Evolutionary conservation across 1,139 yeast species (phyloP).

Genomic region (Kodamaea sp.): DNA sequence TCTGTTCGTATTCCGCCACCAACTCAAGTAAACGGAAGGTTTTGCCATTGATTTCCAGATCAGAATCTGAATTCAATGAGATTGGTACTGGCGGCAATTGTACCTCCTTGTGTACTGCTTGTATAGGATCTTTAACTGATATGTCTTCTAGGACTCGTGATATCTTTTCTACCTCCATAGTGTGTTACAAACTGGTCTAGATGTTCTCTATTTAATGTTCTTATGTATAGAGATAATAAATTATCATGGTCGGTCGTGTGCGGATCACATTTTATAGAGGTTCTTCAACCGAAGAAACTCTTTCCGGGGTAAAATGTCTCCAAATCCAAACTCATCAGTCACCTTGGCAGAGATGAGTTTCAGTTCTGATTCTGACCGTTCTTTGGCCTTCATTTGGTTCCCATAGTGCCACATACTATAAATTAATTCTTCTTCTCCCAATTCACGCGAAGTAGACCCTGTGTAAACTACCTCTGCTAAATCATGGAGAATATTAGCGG

Average conservation of each 20-base stretch:
- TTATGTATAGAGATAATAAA: no score
- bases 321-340: conserved; percentile 43
- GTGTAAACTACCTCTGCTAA: conserved; percentile 60
- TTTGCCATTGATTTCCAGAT: conserved; percentile 18
- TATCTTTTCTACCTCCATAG: conserved; percentile 12
- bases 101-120: conserved; percentile 3
- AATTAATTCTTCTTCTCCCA: conserved; percentile 71
- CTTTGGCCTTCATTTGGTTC: conserved; percentile 38
- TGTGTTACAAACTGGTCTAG: no score
- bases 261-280: conserved; percentile 40
- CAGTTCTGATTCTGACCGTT: conserved; percentile 38
- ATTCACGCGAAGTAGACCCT: conserved; percentile 21
- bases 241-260: conserved; percentile 1
- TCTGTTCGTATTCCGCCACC: conserved; percentile 32
- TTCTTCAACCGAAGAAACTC: conserved; percentile 45
- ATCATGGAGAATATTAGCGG: conserved; percentile 84
- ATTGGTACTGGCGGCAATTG: conserved; percentile 1
- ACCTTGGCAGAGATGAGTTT: conserved; percentile 36
- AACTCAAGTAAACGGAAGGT: conserved; percentile 26
- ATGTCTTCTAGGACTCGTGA: conserved; percentile 17
- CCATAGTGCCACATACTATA: conserved; percentile 56
- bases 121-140: conserved; percentile 11
- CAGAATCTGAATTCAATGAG: neutral
- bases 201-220: conserved; percentile 1
- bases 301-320: conserved; percentile 49